Evolutionary conservation across 441 rosid genomes (phyloP).

Genomic region (Euphorbia corollata): DNA sequence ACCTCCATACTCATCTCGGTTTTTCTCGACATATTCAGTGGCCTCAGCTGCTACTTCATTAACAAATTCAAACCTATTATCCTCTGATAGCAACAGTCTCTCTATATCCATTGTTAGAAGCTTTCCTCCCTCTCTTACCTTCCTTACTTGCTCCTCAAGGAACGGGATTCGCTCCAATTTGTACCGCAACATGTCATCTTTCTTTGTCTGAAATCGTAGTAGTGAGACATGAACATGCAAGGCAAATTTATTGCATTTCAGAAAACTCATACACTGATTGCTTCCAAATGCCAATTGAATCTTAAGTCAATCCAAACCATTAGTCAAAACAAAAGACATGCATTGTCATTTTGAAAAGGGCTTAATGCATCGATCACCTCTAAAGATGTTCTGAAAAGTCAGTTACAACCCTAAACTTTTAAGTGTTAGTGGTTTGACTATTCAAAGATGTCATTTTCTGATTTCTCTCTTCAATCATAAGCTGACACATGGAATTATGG

Average conservation of each 20-base stretch:
- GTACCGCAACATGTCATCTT: slow-evolving; percentile 61
- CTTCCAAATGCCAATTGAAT: too few species aligned
- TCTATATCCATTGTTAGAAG: slow-evolving; percentile 63
- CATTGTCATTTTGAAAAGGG: too few species aligned
- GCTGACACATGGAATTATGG: too few species aligned
- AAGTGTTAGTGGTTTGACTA: too few species aligned
- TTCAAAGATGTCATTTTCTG: too few species aligned
- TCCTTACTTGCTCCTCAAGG: slow-evolving; percentile 77
- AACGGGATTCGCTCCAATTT: slow-evolving; percentile 62
- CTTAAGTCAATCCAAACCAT: too few species aligned
- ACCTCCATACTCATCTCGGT: slow-evolving; percentile 73
- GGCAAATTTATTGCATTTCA: too few species aligned
- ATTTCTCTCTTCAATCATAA: too few species aligned
- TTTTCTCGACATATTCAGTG: slow-evolving; percentile 57
- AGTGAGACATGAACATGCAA: background rate
- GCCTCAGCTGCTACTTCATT: slow-evolving; percentile 82
- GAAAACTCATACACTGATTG: background rate
- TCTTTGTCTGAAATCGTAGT: slow-evolving; percentile 47
- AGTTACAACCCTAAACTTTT: too few species aligned
- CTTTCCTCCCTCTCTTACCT: slow-evolving; percentile 53
- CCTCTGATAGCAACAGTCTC: slow-evolving; percentile 57
- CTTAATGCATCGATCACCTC: too few species aligned
- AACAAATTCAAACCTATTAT: slow-evolving; percentile 61
- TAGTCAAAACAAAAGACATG: too few species aligned
- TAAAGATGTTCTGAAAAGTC: too few species aligned